These are phyloP conservation scores for Cladosporium austrohemisphaericum DNA, from an alignment of 2,329 filamentous ascomycete species.

Conservation along the genomic window DNA sequence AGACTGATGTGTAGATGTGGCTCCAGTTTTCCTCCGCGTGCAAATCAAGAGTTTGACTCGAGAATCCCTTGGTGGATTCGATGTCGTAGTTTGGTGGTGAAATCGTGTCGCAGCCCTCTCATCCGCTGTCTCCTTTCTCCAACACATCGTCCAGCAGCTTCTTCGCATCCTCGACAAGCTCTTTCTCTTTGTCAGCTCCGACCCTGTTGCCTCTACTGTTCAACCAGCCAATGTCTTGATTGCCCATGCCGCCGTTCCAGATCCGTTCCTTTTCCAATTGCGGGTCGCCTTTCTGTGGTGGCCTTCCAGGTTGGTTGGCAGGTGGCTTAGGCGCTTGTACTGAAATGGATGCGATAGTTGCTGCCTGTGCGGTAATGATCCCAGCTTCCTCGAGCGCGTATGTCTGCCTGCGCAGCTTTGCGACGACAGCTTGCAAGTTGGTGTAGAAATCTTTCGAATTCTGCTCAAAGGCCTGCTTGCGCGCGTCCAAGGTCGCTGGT, in stretches of 20 bases:
- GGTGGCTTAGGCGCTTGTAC: constrained; percentile 18
- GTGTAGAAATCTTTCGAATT: constrained; percentile 61
- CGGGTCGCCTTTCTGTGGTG: constrained; percentile 19
- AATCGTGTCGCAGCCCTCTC: too few relatives aligned
- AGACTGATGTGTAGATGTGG: too few relatives aligned
- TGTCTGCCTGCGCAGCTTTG: constrained; percentile 70
- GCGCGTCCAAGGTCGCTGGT: constrained; percentile 47
- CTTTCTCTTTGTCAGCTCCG: constrained; percentile 76
- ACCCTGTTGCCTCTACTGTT: constrained; percentile 82
- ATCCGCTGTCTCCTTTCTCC: constrained; percentile 14
- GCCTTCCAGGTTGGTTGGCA: constrained; percentile 26
- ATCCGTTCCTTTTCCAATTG: constrained; percentile 27
- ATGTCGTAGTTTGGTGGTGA: too few relatives aligned
- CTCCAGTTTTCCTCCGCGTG: too few relatives aligned
- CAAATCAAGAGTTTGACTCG: too few relatives aligned
- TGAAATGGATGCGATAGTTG: constrained; percentile 28
- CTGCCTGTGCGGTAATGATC: constrained; percentile 56
- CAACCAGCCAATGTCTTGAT: constrained; percentile 80
- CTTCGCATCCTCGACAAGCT: constrained; percentile 66
- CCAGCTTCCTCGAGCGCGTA: constrained; percentile 77
- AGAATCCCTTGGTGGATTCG: too few relatives aligned
- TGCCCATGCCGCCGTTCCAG: constrained; percentile 46
- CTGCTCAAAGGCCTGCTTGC: constrained; percentile 57
- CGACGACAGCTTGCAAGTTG: constrained; percentile 69
- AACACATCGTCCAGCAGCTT: constrained; percentile 47